phyloP scores from a whole-genome alignment of 495 filamentous ascomycete genomes.

The Talaromyces adpressus region DNA sequence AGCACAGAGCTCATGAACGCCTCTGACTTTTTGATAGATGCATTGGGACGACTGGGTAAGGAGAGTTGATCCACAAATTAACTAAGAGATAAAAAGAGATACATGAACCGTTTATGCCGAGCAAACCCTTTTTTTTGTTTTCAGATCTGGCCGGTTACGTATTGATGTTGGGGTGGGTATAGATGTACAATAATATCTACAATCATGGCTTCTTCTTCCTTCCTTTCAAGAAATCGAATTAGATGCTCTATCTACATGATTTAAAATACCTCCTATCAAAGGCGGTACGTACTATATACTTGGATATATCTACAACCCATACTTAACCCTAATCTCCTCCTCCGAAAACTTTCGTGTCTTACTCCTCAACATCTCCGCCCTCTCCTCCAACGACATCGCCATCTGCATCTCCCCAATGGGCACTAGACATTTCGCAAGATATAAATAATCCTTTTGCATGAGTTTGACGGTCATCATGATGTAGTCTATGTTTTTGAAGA shows the following conservation, averaged over 20 bases:
- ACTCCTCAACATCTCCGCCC: constrained; percentile 52
- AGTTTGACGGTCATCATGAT: constrained; percentile 58
- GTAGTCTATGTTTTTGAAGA: constrained; percentile 68
- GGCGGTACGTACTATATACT: neutral
- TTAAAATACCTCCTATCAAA: neutral
- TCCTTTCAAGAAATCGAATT: too few species aligned
- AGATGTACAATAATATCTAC: neutral
- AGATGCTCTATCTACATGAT: neutral
- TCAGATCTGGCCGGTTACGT: neutral
- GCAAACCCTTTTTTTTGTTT: neutral
- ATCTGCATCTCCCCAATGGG: constrained; percentile 60
- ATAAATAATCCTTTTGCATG: constrained; percentile 53
- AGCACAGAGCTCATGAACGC: constrained; percentile 93
- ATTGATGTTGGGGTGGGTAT: neutral
- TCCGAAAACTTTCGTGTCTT: constrained; percentile 56
- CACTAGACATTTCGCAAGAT: constrained; percentile 57
- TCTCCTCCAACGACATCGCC: constrained; percentile 49
- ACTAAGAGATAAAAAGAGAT: neutral
- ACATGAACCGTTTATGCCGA: neutral
- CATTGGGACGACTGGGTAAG: constrained; percentile 70
- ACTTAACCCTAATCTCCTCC: constrained; percentile 43
- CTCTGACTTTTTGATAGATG: constrained; percentile 73
- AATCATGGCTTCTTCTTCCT: neutral
- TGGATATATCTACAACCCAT: neutral
- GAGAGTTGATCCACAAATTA: constrained; percentile 39